These are phyloP conservation scores for Coemansia sp. DNA, from an alignment of 192 early-diverging fungal species.

Conservation along the genomic window DNA sequence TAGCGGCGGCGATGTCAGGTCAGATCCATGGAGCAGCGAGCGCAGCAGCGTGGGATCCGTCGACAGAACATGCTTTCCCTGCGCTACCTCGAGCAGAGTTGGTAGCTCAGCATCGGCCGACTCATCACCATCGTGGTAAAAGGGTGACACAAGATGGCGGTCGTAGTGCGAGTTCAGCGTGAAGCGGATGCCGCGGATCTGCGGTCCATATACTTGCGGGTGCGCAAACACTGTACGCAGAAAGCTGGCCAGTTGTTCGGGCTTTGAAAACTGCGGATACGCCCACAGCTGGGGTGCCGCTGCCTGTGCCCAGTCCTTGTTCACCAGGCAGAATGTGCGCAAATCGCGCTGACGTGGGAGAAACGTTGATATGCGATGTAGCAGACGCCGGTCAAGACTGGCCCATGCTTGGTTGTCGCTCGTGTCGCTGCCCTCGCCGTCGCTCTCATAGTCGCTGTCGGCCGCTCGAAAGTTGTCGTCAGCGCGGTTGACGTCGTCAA, in stretches of 20 bases:
- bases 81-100: conserved; percentile 36
- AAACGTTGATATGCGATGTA: conserved; percentile 38
- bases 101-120: conserved; percentile 33
- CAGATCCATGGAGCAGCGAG: conserved; percentile 44
- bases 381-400: conserved; percentile 36
- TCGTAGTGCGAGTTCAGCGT: conserved; percentile 48
- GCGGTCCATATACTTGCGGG: conserved; percentile 26
- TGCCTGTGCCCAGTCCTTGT: conserved; percentile 41
- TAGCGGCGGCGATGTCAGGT: conserved; percentile 38
- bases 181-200: conserved; percentile 43
- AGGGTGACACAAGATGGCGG: conserved; percentile 27
- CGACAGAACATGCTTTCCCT: conserved; percentile 44
- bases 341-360: conserved; percentile 42
- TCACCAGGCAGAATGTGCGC: conserved; percentile 37
- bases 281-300: conserved; percentile 41
- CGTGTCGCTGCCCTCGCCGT: conserved; percentile 18
- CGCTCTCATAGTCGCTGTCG: conserved; percentile 39
- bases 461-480: conserved; percentile 12
- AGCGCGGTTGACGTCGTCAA: conserved; percentile 15
- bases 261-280: conserved; percentile 41
- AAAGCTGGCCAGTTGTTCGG: conserved; percentile 39
- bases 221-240: conserved; percentile 23
- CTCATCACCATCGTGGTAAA: conserved; percentile 20
- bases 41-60: conserved; percentile 34
- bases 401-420: conserved; percentile 21